phyloP scores from a whole-genome alignment of 257 asterid species.

The Mitragyna speciosa region DNA sequence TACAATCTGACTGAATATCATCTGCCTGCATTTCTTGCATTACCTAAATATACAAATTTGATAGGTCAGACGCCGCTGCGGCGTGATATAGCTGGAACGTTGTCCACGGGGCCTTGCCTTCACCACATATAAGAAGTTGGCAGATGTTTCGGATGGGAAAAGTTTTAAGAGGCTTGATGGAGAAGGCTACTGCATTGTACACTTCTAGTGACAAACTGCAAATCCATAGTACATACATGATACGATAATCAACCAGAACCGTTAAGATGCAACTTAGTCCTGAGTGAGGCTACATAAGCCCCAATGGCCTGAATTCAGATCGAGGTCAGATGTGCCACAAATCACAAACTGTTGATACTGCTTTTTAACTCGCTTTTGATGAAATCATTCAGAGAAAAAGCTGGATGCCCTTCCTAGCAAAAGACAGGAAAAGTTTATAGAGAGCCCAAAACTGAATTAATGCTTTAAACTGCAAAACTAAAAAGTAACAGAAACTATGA shows the following conservation, averaged over 20 bases:
- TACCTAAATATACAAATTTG: no score
- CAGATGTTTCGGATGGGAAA: background rate
- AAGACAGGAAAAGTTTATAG: background rate
- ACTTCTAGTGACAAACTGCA: background rate
- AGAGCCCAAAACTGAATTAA: background rate
- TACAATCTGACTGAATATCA: background rate
- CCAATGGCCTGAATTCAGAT: background rate
- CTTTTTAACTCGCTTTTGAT: slow-evolving; percentile 49
- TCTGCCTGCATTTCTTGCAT: background rate
- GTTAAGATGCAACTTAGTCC: slow-evolving; percentile 10
- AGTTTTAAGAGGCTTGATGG: background rate
- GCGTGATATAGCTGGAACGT: background rate
- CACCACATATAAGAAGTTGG: background rate
- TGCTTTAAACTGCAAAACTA: background rate
- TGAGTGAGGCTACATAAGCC: background rate
- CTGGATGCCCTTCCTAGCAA: slow-evolving; percentile 58
- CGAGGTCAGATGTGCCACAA: background rate
- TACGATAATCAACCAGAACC: background rate
- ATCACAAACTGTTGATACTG: background rate
- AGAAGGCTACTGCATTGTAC: background rate
- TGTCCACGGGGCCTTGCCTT: background rate
- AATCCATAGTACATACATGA: background rate
- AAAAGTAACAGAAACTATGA: background rate
- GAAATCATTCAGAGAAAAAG: slow-evolving; percentile 70
- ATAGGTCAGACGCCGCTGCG: background rate